Evolutionary conservation across 106 monocot genomes (phyloP).

Genomic region (Platanthera guangdongensis): DNA sequence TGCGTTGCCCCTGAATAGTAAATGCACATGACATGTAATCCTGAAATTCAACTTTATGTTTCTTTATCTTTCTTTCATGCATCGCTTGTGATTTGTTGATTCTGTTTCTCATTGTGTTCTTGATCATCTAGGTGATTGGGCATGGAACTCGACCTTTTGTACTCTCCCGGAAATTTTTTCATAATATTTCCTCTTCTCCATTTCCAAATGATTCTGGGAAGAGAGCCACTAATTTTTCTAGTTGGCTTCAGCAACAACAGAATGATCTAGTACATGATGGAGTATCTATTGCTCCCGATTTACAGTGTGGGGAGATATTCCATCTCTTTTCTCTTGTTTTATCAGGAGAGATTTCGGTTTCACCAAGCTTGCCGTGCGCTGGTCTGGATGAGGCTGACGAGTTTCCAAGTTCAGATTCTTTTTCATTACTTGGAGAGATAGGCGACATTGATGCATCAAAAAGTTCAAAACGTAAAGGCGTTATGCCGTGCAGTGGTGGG

Average conservation of each 20-base stretch:
- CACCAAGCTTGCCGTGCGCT: slow-evolving; percentile 59
- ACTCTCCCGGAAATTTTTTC: slow-evolving; percentile 63
- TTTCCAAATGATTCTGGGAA: slow-evolving; percentile 87
- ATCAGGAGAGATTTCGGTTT: slow-evolving; percentile 47
- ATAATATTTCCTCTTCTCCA: slow-evolving; percentile 59
- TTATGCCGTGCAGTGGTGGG: slow-evolving; percentile 15
- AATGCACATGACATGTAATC: background rate
- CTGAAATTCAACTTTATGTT: slow-evolving; percentile 2
- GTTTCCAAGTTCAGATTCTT: slow-evolving; percentile 13
- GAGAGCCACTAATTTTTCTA: slow-evolving; percentile 50
- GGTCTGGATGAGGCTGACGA: slow-evolving; percentile 82
- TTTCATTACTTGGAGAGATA: background rate
- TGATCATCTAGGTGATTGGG: slow-evolving; percentile 47
- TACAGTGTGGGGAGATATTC: slow-evolving; percentile 81
- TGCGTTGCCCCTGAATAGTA: background rate
- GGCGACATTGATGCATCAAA: slow-evolving; percentile 9
- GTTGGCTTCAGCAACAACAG: slow-evolving; percentile 51
- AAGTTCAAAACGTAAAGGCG: slow-evolving; percentile 26
- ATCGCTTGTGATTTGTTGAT: background rate
- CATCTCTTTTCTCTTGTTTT: slow-evolving; percentile 76
- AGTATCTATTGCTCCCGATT: slow-evolving; percentile 36
- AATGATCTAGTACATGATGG: slow-evolving; percentile 31
- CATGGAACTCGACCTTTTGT: slow-evolving; percentile 55
- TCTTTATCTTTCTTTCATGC: background rate
- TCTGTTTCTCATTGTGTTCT: background rate